Conservation (phyloP, 805 yeast species). For the Starmerella etchellsii region DNA sequence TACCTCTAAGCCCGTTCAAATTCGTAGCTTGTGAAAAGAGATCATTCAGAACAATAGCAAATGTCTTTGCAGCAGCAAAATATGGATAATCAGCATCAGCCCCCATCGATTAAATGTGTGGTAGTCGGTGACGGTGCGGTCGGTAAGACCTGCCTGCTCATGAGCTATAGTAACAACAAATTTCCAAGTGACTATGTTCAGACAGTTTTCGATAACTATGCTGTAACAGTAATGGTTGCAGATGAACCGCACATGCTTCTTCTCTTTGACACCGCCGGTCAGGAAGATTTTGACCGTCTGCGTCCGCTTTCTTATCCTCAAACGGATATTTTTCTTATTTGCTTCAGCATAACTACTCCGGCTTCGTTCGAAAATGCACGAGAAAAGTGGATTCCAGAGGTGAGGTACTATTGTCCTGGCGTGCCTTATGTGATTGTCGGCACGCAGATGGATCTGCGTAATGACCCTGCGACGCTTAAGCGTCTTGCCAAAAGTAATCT, state of each 20-base stretch:
- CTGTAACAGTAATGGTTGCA: constrained; percentile 49
- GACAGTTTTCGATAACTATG: constrained; percentile 80
- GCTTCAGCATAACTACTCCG: constrained; percentile 93
- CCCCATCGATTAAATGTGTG: constrained; percentile 61
- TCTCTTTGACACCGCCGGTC: constrained; percentile 97
- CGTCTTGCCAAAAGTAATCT: constrained; percentile 83
- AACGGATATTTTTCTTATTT: constrained; percentile 89
- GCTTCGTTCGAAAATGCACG: constrained; percentile 94
- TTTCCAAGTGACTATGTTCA: constrained; percentile 98
- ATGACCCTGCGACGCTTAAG: constrained; percentile 80
- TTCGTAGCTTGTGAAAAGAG: too few relatives aligned
- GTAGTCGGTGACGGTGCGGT: constrained; percentile 99
- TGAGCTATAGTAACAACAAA: constrained; percentile 91
- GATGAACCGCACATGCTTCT: constrained; percentile 97
- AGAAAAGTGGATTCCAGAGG: constrained; percentile 98
- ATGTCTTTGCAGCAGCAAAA: too few relatives aligned
- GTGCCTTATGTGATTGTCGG: constrained; percentile 96
- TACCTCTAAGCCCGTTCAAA: too few relatives aligned
- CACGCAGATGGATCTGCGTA: constrained; percentile 89
- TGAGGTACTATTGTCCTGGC: constrained; percentile 96
- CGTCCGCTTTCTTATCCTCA: constrained; percentile 96
- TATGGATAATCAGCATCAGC: constrained; percentile 4
- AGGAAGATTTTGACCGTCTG: constrained; percentile 95
- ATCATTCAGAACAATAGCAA: too few relatives aligned
- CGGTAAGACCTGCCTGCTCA: constrained; percentile 88